Conservation (phyloP, 495 filamentous ascomycete genomes). For the Penicillium mononematosum region DNA sequence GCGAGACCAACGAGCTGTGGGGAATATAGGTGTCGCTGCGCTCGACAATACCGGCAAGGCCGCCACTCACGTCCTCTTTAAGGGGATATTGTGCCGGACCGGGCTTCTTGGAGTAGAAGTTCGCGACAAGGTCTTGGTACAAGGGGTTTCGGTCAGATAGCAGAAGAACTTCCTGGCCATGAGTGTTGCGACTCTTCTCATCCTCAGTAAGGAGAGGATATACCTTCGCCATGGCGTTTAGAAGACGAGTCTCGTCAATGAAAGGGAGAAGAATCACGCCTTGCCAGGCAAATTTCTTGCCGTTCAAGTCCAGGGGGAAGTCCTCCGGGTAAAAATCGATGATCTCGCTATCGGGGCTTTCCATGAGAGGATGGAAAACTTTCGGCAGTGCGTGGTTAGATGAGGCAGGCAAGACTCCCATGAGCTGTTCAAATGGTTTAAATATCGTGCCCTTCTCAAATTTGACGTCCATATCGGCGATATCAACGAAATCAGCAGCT, state of each 20-base stretch:
- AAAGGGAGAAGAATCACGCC: constrained; percentile 92
- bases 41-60: constrained; percentile 74
- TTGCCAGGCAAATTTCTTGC: constrained; percentile 98
- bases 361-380: constrained; percentile 87
- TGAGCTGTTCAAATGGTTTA: constrained; percentile 93
- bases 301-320: constrained; percentile 90
- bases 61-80: constrained; percentile 69
- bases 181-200: constrained; percentile 73
- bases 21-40: constrained; percentile 81
- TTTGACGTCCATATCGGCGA: constrained; percentile 71
- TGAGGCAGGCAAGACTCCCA: constrained; percentile 93
- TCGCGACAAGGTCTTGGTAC: constrained; percentile 74
- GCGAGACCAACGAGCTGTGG: constrained; percentile 61
- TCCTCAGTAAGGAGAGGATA: constrained; percentile 77
- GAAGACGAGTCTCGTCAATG: constrained; percentile 86
- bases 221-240: constrained; percentile 78
- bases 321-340: constrained; percentile 97
- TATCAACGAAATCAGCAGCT: constrained; percentile 87
- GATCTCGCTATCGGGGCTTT: constrained; percentile 79
- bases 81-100: constrained; percentile 63
- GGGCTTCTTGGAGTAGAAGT: constrained; percentile 90
- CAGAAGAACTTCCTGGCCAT: constrained; percentile 77
- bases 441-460: constrained; percentile 89
- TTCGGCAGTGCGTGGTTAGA: constrained; percentile 88
- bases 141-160: constrained; percentile 78